Evolutionary conservation across 1,284 basidiomycete genomes (phyloP), one percentile per base, ranked within the genome.

Genomic region (Tilletia caries): DNA sequence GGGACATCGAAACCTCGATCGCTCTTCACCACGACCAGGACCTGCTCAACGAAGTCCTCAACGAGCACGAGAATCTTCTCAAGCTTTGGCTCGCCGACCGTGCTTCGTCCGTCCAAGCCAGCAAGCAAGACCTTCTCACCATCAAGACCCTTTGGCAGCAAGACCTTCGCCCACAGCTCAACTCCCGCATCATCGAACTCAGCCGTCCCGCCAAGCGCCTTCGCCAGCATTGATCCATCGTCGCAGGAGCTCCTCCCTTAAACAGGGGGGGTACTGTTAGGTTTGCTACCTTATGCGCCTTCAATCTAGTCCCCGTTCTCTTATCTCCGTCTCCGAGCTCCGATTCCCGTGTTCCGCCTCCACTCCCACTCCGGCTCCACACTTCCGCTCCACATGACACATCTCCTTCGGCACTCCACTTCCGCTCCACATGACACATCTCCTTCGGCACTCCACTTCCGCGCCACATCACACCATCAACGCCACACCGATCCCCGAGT

Each of bases 211-310:
- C 43, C 43, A 44, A 44, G 20, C 43, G 43, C 43, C 20, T 20
- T 20, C 43, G 43, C 20, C 43, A 20, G 12, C 20, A 20, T 10
- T 20, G 20, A 44, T 20, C 20, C 20, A 20, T 20, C 18, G 20
- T 50, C 48, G 48, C 48, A 50, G 48, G 48, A 50, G 48, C 48
- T 50, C 48, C 20, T 50, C 48, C 18, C 25, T n/a, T n/a, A 50
- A 4, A 20, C 20, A n/a, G n/a, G 48, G 48, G n/a, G 48, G 48
- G 48, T 50, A 27, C 48, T 50, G 48, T 50, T 50, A 50, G 48
- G 20, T n/a, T n/a, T 50, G 48, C 25, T 4, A 50, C 48, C 25
- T n/a, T 4, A 6, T n/a, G 37, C 37, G 37, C 13, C 37, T 41
- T 41, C 5, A 5, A 41, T 41, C 37, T n/a, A n/a, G n/a, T n/a